Conservation (phyloP, 2,329 filamentous ascomycete genomes). For the Escovopsis sp. region DNA sequence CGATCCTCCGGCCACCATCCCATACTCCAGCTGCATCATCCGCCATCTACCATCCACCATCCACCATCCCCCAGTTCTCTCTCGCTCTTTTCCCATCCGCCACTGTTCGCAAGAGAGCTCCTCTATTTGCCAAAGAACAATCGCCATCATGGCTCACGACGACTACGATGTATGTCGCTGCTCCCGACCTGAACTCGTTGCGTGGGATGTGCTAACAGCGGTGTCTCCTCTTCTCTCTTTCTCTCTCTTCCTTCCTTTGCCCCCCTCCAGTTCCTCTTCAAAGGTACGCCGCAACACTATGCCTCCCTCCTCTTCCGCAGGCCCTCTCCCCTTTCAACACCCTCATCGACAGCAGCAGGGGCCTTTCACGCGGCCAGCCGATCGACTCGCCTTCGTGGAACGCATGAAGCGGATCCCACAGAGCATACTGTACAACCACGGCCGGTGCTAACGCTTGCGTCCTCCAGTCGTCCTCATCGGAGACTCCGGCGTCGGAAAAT, state of each 20-base stretch:
- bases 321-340: conserved; percentile 14
- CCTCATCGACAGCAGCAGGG: conserved; percentile 4
- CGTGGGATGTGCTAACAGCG: conserved; percentile 17
- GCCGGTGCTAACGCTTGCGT: conserved; percentile 15
- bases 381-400: not conserved
- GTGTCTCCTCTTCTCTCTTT: conserved; percentile 24
- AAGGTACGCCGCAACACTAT: conserved; percentile 42
- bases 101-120: conserved; percentile 1
- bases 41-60: not conserved
- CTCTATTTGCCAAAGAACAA: conserved; percentile 3
- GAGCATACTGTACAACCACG: no score
- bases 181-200: conserved; percentile 5
- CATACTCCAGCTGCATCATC: no score
- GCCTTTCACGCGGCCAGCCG: conserved; percentile 3
- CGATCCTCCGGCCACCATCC: not conserved
- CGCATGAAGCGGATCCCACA: conserved; percentile 7
- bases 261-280: conserved; percentile 78
- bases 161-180: conserved; percentile 83
- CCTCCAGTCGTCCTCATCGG: conserved; percentile 84
- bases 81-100: not conserved
- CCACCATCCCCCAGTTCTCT: conserved; percentile 2
- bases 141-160: conserved; percentile 85
- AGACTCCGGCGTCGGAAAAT: conserved; percentile 99
- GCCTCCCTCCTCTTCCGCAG: conserved; percentile 5
- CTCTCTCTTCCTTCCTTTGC: conserved; percentile 62